These are phyloP conservation scores for Mrakia hoshinonis DNA, from an alignment of 768 basidiomycete species.

Conservation along the genomic window DNA sequence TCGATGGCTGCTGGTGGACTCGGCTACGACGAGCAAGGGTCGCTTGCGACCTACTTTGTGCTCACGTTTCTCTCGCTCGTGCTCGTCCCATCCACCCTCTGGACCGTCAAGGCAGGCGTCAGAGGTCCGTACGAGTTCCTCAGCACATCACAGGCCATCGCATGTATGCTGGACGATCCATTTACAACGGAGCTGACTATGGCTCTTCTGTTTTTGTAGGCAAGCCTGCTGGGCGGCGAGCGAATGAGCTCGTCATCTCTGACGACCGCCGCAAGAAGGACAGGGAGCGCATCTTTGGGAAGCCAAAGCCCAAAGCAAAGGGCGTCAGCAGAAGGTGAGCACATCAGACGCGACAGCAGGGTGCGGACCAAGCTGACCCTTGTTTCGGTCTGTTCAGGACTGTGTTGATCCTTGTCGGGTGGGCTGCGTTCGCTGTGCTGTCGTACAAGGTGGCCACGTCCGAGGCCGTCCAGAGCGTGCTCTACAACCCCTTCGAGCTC, in stretches of 20 bases:
- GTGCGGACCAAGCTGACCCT: neutral
- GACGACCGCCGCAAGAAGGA: neutral
- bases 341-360: too few relatives aligned
- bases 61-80: constrained; percentile 79
- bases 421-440: constrained; percentile 61
- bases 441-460: constrained; percentile 56
- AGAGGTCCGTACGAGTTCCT: too few relatives aligned
- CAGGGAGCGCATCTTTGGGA: constrained; percentile 18
- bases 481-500: constrained; percentile 93
- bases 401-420: constrained; percentile 58
- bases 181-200: too few relatives aligned
- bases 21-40: constrained; percentile 43
- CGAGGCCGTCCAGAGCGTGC: constrained; percentile 51
- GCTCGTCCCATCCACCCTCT: constrained; percentile 65
- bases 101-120: constrained; percentile 33
- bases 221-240: neutral
- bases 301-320: constrained; percentile 6
- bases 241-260: constrained; percentile 1
- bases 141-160: too few relatives aligned
- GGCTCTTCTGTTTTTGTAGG: neutral
- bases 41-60: constrained; percentile 58
- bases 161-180: too few relatives aligned
- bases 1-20: constrained; percentile 23
- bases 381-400: constrained; percentile 43
- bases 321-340: constrained; percentile 18